Percentiles rank a stretch among this genome's conserved stretches.
These are phyloP conservation scores for Paramecium biaurelia DNA, from an alignment of 73 alveolate genomes.

Conservation along the genomic window DNA sequence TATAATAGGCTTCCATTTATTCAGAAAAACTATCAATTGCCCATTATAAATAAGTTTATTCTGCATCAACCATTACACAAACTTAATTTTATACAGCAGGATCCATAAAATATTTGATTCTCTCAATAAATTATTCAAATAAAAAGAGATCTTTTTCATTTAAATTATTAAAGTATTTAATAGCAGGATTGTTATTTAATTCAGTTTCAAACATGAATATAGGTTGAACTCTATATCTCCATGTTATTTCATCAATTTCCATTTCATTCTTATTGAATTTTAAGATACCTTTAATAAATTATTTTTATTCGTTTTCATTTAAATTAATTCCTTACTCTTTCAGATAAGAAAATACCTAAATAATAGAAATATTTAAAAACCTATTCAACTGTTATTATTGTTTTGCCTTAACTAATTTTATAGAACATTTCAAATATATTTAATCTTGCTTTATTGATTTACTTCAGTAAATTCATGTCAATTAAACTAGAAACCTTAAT, in stretches of 20 bases:
- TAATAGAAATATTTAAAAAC: neutral
- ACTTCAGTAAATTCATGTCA: slow-evolving; percentile 47
- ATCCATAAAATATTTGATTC: slow-evolving; percentile 45
- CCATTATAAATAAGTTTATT: slow-evolving; percentile 45
- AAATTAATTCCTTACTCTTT: slow-evolving; percentile 37
- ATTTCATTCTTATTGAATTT: neutral
- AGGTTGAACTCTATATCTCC: slow-evolving; percentile 48
- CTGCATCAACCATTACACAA: slow-evolving; percentile 53
- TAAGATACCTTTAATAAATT: neutral
- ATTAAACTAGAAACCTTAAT: slow-evolving; percentile 55
- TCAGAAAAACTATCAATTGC: slow-evolving; percentile 54
- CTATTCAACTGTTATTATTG: neutral
- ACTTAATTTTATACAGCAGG: slow-evolving; percentile 15
- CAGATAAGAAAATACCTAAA: neutral
- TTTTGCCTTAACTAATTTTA: neutral
- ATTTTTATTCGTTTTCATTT: neutral
- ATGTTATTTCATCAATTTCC: slow-evolving; percentile 4
- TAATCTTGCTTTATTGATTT: slow-evolving; percentile 23
- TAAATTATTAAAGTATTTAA: slow-evolving; percentile 7
- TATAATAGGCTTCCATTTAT: slow-evolving; percentile 53
- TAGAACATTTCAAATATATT: neutral
- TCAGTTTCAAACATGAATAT: slow-evolving; percentile 17
- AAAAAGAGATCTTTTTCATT: neutral
- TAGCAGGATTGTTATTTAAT: neutral
- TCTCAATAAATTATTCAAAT: slow-evolving; percentile 39